phyloP scores from a whole-genome alignment of 192 early-diverging fungal species.

The Radiomyces spectabilis region DNA sequence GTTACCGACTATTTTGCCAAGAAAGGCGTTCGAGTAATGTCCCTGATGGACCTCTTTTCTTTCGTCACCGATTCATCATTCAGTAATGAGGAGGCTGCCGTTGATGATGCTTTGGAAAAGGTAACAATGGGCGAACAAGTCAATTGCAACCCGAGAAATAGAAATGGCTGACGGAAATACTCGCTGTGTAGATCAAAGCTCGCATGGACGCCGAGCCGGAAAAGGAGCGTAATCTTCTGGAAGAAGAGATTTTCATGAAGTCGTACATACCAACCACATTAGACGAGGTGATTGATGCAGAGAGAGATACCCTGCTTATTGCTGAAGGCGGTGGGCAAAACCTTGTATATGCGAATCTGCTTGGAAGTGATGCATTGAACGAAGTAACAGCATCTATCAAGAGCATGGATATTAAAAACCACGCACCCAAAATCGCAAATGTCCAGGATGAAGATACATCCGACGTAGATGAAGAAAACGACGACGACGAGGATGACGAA shows the following conservation, averaged over 20 bases:
- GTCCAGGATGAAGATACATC: constrained; percentile 17
- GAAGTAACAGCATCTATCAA: constrained; percentile 1
- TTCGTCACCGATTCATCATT: constrained; percentile 69
- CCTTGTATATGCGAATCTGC: constrained; percentile 52
- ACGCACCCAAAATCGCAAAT: background rate
- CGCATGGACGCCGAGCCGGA: constrained; percentile 37
- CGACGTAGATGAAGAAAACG: constrained; percentile 24
- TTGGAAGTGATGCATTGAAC: constrained; percentile 8
- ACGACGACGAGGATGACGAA: constrained; percentile 26
- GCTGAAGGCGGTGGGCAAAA: constrained; percentile 67
- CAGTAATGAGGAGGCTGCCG: constrained; percentile 48
- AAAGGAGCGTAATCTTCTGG: constrained; percentile 46
- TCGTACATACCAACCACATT: constrained; percentile 88
- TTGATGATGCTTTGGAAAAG: constrained; percentile 64
- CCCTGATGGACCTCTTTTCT: constrained; percentile 79
- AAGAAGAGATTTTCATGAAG: constrained; percentile 89
- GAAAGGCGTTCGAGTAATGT: constrained; percentile 67
- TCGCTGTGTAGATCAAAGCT: constrained; percentile 5
- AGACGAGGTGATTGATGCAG: constrained; percentile 84
- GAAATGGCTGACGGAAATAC: background rate
- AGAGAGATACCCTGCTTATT: constrained; percentile 71
- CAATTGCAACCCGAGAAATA: background rate
- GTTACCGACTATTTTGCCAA: constrained; percentile 88
- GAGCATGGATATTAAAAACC: background rate
- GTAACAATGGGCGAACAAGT: constrained; percentile 27